These are phyloP conservation scores for Dipodascopsis tothii DNA, from an alignment of 805 yeast species.

Conservation along the genomic window DNA sequence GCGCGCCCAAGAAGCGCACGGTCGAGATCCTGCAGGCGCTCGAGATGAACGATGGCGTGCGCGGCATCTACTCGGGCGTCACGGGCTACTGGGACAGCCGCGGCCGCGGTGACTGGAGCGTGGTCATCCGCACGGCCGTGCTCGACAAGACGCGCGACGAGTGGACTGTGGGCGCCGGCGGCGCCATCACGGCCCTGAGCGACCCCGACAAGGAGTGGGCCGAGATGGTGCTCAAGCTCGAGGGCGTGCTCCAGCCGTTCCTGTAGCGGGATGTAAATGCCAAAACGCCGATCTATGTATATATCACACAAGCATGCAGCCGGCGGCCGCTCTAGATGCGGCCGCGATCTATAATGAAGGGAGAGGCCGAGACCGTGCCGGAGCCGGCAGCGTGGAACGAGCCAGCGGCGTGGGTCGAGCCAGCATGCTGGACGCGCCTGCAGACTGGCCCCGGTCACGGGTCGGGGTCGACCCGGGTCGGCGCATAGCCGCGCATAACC, in stretches of 20 bases:
- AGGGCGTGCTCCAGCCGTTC: conserved; percentile 75
- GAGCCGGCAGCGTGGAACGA: too few relatives aligned
- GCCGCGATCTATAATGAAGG: too few relatives aligned
- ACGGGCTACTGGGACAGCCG: conserved; percentile 90
- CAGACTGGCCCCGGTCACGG: too few relatives aligned
- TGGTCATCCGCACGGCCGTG: conserved; percentile 78
- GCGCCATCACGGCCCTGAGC: conserved; percentile 89
- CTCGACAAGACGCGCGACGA: conserved; percentile 37
- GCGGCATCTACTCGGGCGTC: conserved; percentile 92
- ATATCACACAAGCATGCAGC: too few relatives aligned
- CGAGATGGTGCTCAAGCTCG: conserved; percentile 76
- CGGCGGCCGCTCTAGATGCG: too few relatives aligned
- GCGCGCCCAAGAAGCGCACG: conserved; percentile 93
- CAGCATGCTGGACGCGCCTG: too few relatives aligned
- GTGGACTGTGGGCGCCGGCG: conserved; percentile 97
- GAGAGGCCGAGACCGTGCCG: too few relatives aligned
- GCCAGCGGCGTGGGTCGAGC: too few relatives aligned
- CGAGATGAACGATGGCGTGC: conserved; percentile 39
- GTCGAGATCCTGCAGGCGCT: conserved; percentile 67
- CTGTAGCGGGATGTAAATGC: too few relatives aligned
- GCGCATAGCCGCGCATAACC: too few relatives aligned
- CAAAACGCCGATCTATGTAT: too few relatives aligned
- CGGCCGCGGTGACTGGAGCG: conserved; percentile 92
- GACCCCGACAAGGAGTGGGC: conserved; percentile 81
- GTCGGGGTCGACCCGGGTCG: too few relatives aligned